phyloP scores from a whole-genome alignment of 1,139 yeast genomes.

The Arxiozyma slooffiae region DNA sequence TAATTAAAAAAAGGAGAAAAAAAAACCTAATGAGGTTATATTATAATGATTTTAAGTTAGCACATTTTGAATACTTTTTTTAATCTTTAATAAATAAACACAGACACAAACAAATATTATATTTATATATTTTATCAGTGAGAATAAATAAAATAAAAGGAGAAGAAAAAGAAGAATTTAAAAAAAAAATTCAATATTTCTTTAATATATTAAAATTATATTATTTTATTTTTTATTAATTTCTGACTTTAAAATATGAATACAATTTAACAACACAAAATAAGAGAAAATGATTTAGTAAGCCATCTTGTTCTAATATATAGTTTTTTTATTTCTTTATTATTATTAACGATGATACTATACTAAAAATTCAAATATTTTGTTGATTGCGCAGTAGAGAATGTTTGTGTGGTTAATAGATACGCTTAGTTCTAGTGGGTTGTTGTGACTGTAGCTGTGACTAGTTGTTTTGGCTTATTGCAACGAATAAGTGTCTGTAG shows the following conservation, averaged over 20 bases:
- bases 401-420: background rate
- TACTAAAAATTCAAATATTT: slow-evolving; percentile 5
- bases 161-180: slow-evolving; percentile 1
- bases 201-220: slow-evolving; percentile 7
- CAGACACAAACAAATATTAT: background rate
- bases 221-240: background rate
- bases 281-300: slow-evolving; percentile 13
- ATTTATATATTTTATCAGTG: background rate
- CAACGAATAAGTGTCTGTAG: background rate
- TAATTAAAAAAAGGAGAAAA: background rate
- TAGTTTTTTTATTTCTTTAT: background rate
- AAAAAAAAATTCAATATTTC: slow-evolving; percentile 4
- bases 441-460: background rate
- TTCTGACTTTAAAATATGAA: background rate
- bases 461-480: background rate
- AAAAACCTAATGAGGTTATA: slow-evolving; percentile 4
- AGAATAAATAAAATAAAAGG: background rate
- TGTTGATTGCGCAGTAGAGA: slow-evolving; percentile 13
- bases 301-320: slow-evolving; percentile 13
- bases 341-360: slow-evolving; percentile 5
- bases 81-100: background rate
- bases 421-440: background rate
- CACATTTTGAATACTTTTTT: slow-evolving; percentile 5
- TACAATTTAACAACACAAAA: slow-evolving; percentile 1
- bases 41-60: slow-evolving; percentile 2